Evolutionary conservation across 805 yeast species (phyloP), one percentile per base, ranked within the genome.

Genomic region (Monosporozyma siamensis): DNA sequence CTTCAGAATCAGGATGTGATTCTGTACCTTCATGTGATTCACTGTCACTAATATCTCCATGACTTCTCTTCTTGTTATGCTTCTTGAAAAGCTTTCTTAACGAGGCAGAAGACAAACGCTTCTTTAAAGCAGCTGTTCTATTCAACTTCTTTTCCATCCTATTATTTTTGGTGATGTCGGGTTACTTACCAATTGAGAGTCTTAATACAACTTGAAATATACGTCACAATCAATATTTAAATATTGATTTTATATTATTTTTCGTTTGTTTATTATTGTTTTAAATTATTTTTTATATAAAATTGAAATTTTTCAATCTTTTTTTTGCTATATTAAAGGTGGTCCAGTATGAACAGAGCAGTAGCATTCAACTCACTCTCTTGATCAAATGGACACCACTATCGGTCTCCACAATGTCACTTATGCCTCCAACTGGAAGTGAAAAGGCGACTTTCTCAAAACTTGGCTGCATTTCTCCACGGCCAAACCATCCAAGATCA

Each of bases 401-500:
- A 55, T 82, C 94, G 14, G 89, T 77, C 64, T 88, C 97, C 12
- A 92, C 83, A 22, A 88, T 75, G 35, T 77, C 83, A 55, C 92
- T 81, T 36, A 83, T 61, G 58, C 89, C 92, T 17, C 95, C 95
- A 17, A 87, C 80, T 49, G 84, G 77, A 50, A 92, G 68, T 4
- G 66, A 79, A 60, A 83, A 90, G 1, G 95, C 80, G 2, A 92
- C 95, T 46, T 79, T 79, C 63, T 92, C 98, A 57, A 92, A 92
- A 45, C 82, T 67, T 27, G 95, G 95, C 63, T 92, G 97, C 98
- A 92, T 92, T 53, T 82, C 88, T 31, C 96, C 96, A 47, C 72
- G 78, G 20, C 83, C 86, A 58, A 92, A 92, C 56, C 67, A 78
- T 0, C 98, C 97, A 53, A 92, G 70, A 61, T 92, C 98, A 37